Percentiles rank a stretch among this genome's conserved stretches.
These are phyloP conservation scores for Lipomyces sp. DNA, from an alignment of 805 yeast genomes.

Conservation along the genomic window DNA sequence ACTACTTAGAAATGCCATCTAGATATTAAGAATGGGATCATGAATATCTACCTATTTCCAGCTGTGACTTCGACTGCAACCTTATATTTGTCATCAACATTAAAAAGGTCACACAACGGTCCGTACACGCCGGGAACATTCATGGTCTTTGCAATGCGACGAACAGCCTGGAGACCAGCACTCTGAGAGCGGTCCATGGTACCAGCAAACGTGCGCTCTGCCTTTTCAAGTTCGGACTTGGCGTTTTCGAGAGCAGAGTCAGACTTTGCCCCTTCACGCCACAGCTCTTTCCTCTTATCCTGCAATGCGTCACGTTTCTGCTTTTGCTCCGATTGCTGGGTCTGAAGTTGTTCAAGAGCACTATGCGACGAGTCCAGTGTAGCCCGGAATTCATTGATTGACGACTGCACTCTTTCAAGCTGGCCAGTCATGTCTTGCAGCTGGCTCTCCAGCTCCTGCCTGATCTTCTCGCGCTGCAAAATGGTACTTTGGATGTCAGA, in stretches of 20 bases:
- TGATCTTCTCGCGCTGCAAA: constrained; percentile 40
- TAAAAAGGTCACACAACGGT: constrained; percentile 80
- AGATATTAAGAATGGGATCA: background rate
- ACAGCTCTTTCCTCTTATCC: constrained; percentile 70
- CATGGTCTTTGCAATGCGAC: constrained; percentile 62
- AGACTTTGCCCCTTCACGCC: constrained; percentile 78
- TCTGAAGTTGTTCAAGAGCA: constrained; percentile 27
- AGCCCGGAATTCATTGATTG: constrained; percentile 22
- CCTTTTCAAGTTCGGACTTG: constrained; percentile 57
- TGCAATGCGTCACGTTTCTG: constrained; percentile 47
- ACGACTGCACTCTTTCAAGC: constrained; percentile 33
- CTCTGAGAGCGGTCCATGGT: constrained; percentile 77
- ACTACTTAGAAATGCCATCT: background rate
- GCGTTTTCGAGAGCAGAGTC: constrained; percentile 62
- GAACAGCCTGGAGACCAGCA: constrained; percentile 71
- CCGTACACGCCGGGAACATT: constrained; percentile 74
- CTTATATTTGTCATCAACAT: constrained; percentile 79
- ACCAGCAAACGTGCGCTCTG: constrained; percentile 65
- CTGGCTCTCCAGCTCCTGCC: constrained; percentile 41
- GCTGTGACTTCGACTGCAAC: constrained; percentile 89
- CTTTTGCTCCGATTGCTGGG: constrained; percentile 32
- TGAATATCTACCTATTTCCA: constrained; percentile 54
- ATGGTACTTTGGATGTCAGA: constrained; percentile 45
- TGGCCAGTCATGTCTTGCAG: constrained; percentile 20
- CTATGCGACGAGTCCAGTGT: constrained; percentile 38